Conservation (phyloP, 805 yeast genomes). For the Kodamaea leandrae region DNA sequence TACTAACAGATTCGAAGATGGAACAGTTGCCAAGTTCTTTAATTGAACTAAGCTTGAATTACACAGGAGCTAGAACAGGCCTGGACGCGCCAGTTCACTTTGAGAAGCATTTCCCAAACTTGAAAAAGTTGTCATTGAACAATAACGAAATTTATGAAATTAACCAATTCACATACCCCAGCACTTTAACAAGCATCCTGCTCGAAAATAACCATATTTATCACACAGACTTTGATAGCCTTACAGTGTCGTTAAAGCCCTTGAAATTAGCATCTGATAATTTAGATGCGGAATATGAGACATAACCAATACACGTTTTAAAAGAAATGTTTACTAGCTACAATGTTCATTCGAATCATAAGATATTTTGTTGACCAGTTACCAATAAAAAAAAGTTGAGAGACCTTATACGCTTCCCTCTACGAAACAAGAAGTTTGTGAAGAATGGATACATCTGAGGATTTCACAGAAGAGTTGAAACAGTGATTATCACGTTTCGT, state of each 20-base stretch:
- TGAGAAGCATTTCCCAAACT: constrained; percentile 2
- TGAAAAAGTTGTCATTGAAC: constrained; percentile 9
- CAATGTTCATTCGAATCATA: neutral
- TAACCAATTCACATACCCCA: no score
- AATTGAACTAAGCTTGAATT: constrained; percentile 8
- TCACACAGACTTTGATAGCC: no score
- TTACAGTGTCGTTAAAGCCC: no score
- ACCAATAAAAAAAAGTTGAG: neutral
- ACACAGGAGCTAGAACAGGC: constrained; percentile 3
- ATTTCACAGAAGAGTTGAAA: constrained; percentile 1
- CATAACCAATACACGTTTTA: no score
- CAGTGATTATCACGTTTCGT: constrained; percentile 9
- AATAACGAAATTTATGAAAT: constrained; percentile 13
- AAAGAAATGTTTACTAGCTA: neutral
- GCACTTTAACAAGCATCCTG: no score
- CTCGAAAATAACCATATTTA: no score
- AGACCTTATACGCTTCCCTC: neutral
- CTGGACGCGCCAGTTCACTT: constrained; percentile 1
- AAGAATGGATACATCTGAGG: neutral
- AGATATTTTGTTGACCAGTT: constrained; percentile 1
- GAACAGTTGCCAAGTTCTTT: constrained; percentile 8
- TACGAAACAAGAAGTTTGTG: neutral
- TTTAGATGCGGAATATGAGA: no score
- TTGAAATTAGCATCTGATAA: no score
- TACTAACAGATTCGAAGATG: constrained; percentile 3